A percentile compares a stretch with the other conserved stretches of the same genome.
These are phyloP conservation scores for Lentithecium fluviatile DNA, from an alignment of 495 filamentous ascomycete genomes.

Conservation along the genomic window DNA sequence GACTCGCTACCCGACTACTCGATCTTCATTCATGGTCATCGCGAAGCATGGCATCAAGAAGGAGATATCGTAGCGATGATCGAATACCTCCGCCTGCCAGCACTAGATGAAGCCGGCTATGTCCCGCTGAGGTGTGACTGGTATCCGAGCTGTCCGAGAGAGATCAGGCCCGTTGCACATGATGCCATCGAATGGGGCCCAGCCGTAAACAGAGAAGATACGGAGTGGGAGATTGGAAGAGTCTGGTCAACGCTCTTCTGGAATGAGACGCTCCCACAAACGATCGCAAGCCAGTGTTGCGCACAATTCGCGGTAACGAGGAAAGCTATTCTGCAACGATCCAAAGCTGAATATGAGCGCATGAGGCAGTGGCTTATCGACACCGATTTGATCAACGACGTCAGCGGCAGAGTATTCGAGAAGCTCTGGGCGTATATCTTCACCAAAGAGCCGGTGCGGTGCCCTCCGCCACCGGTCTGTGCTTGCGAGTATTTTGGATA, in stretches of 20 bases:
- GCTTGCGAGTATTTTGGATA: slow-evolving; percentile 17
- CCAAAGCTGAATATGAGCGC: slow-evolving; percentile 56
- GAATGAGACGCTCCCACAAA: slow-evolving; percentile 49
- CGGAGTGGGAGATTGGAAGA: slow-evolving; percentile 57
- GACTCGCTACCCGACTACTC: slow-evolving; percentile 7
- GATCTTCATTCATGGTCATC: slow-evolving; percentile 47
- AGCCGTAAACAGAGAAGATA: slow-evolving; percentile 50
- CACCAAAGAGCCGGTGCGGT: slow-evolving; percentile 12
- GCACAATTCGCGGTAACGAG: slow-evolving; percentile 59
- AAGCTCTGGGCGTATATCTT: slow-evolving; percentile 56
- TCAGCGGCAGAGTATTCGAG: slow-evolving; percentile 69
- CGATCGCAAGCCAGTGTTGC: slow-evolving; percentile 55
- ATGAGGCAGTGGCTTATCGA: slow-evolving; percentile 67
- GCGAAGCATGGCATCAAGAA: slow-evolving; percentile 64
- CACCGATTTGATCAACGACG: slow-evolving; percentile 60
- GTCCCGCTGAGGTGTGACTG: slow-evolving; percentile 54
- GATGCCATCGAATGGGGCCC: slow-evolving; percentile 38
- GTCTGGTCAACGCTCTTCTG: slow-evolving; percentile 41
- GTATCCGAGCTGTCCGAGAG: slow-evolving; percentile 51
- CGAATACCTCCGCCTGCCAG: slow-evolving; percentile 41
- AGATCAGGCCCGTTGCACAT: slow-evolving; percentile 50
- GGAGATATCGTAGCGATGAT: slow-evolving; percentile 48
- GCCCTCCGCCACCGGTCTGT: slow-evolving; percentile 11
- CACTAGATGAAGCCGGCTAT: slow-evolving; percentile 44
- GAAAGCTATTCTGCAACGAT: slow-evolving; percentile 49